phyloP scores from a whole-genome alignment of 805 yeast genomes.

The Brettanomyces anomalus region DNA sequence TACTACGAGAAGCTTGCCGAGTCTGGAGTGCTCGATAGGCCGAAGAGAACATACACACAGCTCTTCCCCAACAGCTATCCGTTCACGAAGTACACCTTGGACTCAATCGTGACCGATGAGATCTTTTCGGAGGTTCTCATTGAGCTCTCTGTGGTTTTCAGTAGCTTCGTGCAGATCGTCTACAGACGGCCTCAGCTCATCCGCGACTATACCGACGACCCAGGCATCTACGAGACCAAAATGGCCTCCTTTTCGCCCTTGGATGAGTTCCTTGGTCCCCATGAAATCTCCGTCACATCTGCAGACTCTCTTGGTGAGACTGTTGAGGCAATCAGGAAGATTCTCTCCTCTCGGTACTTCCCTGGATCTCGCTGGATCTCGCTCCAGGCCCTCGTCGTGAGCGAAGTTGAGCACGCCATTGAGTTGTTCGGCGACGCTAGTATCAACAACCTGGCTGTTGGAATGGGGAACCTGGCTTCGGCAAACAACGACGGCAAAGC shows the following conservation, averaged over 20 bases:
- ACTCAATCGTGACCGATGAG: conserved; percentile 65
- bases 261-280: conserved; percentile 3
- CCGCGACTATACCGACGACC: neutral
- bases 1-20: conserved; percentile 41
- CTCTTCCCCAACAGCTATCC: conserved; percentile 67
- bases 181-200: neutral
- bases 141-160: conserved; percentile 58
- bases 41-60: conserved; percentile 56
- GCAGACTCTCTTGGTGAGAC: neutral
- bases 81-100: conserved; percentile 54
- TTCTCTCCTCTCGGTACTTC: conserved; percentile 41
- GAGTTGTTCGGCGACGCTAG: conserved; percentile 25
- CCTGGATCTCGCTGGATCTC: conserved; percentile 73
- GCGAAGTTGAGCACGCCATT: conserved; percentile 4
- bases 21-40: conserved; percentile 31
- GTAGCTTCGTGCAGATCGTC: conserved; percentile 36
- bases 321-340: neutral
- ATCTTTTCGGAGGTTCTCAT: conserved; percentile 60
- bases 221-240: neutral
- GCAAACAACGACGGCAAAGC: neutral
- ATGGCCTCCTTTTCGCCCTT: conserved; percentile 1
- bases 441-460: conserved; percentile 28
- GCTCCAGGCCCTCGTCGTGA: conserved; percentile 42
- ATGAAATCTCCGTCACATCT: neutral
- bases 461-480: conserved; percentile 29